These are phyloP conservation scores for Priceomyces haplophilus DNA, from an alignment of 805 yeast species.

Conservation along the genomic window DNA sequence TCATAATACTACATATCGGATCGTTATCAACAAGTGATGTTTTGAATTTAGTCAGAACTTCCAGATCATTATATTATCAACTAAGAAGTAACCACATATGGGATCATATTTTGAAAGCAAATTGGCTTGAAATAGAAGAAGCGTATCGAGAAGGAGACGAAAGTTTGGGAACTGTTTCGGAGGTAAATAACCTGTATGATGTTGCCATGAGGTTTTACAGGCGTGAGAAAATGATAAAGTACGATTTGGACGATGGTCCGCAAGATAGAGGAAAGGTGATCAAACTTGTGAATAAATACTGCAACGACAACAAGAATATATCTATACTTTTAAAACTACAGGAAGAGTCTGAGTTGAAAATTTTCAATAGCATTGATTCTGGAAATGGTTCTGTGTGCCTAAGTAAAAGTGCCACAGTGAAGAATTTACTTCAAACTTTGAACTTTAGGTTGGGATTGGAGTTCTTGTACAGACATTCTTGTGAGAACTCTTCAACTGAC, in stretches of 20 bases:
- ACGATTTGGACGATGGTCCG: not conserved
- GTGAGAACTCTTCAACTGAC: not conserved
- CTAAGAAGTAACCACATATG: constrained; percentile 14
- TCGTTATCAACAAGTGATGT: constrained; percentile 10
- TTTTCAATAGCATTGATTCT: not conserved
- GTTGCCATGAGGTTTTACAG: constrained; percentile 5
- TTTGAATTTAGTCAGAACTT: constrained; percentile 6
- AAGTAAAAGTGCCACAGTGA: constrained; percentile 6
- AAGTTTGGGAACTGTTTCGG: not conserved
- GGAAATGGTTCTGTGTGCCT: not conserved
- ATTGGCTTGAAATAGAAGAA: constrained; percentile 5
- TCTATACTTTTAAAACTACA: constrained; percentile 12
- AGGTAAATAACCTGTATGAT: constrained; percentile 2
- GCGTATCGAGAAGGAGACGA: not conserved
- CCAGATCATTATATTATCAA: constrained; percentile 1
- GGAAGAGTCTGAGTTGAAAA: not conserved
- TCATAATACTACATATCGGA: constrained; percentile 10
- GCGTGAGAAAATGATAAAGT: not conserved
- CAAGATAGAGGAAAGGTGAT: not conserved
- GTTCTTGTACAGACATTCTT: constrained; percentile 6
- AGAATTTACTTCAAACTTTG: constrained; percentile 14
- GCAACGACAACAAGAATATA: constrained; percentile 11
- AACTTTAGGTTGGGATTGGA: constrained; percentile 15
- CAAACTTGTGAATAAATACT: not conserved
- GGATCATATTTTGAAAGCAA: constrained; percentile 9